Evolutionary conservation across 164 flowering plant genomes (phyloP), one percentile per base, ranked within the genome.

Genomic region (Nymphaea colorata): DNA sequence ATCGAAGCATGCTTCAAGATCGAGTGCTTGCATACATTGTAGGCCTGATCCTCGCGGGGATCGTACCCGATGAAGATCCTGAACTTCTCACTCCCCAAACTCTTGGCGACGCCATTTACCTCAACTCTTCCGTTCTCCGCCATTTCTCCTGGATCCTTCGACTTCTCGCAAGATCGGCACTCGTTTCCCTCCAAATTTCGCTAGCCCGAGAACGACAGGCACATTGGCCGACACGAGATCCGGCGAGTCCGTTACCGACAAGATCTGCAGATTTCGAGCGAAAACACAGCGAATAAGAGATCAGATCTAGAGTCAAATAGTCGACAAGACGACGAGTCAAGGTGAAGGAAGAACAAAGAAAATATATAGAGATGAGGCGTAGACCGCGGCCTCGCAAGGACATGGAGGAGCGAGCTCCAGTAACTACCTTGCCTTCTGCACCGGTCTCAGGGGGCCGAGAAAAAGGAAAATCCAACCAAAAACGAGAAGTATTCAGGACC

Each of bases 31-130:
- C 97, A 93, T n/a, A 93, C 95, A 82, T 88, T 82, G 36, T 72
- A 93, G 2, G 98, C 96, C 16, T 87, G 68, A 72, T 93, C 96
- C 69, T 93, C 97, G 1, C 90, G 81, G 0, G 93, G 86, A 82
- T 93, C 98, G 47, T 93, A 93, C 14, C 98, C 97, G 6, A 93
- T 79, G 59, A 91, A 93, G 73, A 91, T 82, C 84, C 82, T 88
- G 63, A 93, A 88, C n/a, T 61, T 61, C 64, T 61, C n/a, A 61
- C 10, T 6, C 17, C 64, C 64, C 42, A 61, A 61, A 61, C n/a
- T 61, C 64, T 61, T 61, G 16, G 57, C 14, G 14, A 51, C 57
- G 12, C 12, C 8, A 15, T 8, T 51, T 3, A 0, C 57, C 14
- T 51, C 57, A 10, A 8, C 57, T 10, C 57, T 51, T 15, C 57